These are phyloP conservation scores for Mycena vulgaris DNA, from an alignment of 768 basidiomycete genomes.

Conservation along the genomic window DNA sequence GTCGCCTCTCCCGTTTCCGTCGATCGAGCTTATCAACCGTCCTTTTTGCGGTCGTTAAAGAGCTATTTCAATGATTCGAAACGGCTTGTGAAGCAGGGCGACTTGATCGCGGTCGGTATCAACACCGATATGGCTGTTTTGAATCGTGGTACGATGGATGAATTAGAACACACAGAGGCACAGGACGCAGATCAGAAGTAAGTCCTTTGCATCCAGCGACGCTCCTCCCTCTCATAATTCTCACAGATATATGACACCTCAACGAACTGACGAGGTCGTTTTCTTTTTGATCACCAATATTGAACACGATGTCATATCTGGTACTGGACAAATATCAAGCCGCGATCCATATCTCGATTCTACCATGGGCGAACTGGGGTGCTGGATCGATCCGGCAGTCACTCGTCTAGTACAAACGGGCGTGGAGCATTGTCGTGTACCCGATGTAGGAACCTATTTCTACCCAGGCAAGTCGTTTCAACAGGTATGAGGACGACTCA, in stretches of 20 bases:
- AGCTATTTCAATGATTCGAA: conserved; percentile 69
- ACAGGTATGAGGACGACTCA: neutral
- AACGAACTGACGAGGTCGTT: conserved; percentile 64
- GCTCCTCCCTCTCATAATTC: neutral
- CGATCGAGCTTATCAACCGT: conserved; percentile 72
- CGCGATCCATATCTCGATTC: conserved; percentile 70
- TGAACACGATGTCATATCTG: conserved; percentile 71
- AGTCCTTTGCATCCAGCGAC: conserved; percentile 1
- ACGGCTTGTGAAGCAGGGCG: conserved; percentile 79
- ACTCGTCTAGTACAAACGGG: conserved; percentile 90
- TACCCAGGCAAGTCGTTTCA: conserved; percentile 61
- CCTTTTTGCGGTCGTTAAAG: conserved; percentile 75
- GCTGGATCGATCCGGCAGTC: conserved; percentile 80
- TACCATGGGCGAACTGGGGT: conserved; percentile 82
- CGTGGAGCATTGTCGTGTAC: conserved; percentile 76
- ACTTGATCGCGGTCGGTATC: conserved; percentile 78
- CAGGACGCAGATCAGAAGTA: conserved; percentile 40
- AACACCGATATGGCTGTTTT: conserved; percentile 61
- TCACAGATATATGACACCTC: conserved; percentile 20
- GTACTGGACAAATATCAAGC: conserved; percentile 40
- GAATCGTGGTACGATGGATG: conserved; percentile 42
- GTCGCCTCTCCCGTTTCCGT: conserved; percentile 82
- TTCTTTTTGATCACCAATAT: conserved; percentile 88
- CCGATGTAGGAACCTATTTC: conserved; percentile 65
- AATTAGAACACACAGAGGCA: conserved; percentile 34